These are phyloP conservation scores for Cyclospora cayetanensis DNA, from an alignment of 169 alveolate species.

Conservation along the genomic window DNA sequence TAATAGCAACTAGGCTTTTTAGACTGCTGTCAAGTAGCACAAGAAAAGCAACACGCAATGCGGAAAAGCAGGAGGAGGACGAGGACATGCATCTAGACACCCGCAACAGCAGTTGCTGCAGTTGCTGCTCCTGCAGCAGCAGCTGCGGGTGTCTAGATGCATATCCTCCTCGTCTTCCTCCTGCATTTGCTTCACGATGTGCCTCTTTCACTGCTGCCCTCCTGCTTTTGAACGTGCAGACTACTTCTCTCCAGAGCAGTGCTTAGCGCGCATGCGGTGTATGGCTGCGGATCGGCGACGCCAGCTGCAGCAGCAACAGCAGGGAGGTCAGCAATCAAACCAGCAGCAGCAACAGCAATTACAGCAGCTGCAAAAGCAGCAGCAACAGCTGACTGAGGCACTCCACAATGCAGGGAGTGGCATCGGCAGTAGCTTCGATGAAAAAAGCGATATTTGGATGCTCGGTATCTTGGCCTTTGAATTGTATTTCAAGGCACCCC, in stretches of 20 bases:
- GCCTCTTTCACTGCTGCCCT: no score
- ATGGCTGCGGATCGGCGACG: not conserved
- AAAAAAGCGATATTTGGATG: constrained; percentile 88
- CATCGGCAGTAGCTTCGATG: constrained; percentile 75
- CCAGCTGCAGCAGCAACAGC: constrained; percentile 13
- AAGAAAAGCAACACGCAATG: no score
- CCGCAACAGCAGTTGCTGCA: not conserved
- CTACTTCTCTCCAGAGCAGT: constrained; percentile 51
- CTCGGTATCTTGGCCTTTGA: constrained; percentile 86
- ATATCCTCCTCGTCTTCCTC: not conserved
- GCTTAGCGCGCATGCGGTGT: not conserved
- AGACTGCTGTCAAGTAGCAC: no score
- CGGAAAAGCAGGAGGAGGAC: not conserved
- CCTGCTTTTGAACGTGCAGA: not conserved
- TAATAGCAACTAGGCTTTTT: no score
- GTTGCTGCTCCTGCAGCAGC: not conserved
- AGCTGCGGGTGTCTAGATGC: not conserved
- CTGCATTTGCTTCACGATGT: constrained; percentile 29
- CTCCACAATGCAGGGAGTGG: not conserved
- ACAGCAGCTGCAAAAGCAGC: constrained; percentile 8
- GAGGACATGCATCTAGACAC: not conserved
- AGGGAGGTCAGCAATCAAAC: not conserved
- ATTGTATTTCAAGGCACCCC: constrained; percentile 67
- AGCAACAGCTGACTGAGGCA: not conserved
- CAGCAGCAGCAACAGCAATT: not conserved